A percentile compares a stretch with the other conserved stretches of the same genome.
Evolutionary conservation across 2,329 filamentous ascomycete species (phyloP).

Genomic region (Sclerotinia minor): DNA sequence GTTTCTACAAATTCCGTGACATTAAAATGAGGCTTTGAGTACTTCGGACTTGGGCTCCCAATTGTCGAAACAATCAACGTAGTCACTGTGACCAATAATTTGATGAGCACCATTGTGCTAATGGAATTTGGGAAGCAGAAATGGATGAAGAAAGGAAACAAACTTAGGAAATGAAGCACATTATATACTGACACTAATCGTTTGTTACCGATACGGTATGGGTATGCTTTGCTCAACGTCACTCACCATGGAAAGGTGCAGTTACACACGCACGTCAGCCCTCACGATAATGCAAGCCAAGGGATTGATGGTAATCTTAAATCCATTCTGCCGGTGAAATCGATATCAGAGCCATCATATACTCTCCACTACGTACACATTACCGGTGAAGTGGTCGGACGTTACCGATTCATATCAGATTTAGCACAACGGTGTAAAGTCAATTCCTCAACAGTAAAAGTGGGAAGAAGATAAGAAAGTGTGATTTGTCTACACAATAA

Average conservation of each 20-base stretch:
- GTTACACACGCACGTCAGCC: constrained; percentile 11
- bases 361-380: neutral
- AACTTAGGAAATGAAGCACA: neutral
- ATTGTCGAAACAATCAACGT: constrained; percentile 15
- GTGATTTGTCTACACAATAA: neutral
- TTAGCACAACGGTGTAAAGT: neutral
- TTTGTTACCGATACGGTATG: neutral
- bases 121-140: neutral
- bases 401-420: neutral
- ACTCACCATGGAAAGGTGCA: constrained; percentile 9
- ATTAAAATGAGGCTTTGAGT: constrained; percentile 13
- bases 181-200: constrained; percentile 9
- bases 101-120: constrained; percentile 16
- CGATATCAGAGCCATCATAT: neutral
- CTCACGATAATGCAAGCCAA: neutral
- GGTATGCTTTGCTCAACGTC: neutral
- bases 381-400: neutral
- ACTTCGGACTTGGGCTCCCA: constrained; percentile 16
- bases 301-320: neutral
- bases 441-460: neutral
- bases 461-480: constrained; percentile 15
- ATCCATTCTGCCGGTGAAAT: neutral
- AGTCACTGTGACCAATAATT: constrained; percentile 7
- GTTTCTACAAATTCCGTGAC: constrained; percentile 33
- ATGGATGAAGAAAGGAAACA: neutral